These are phyloP conservation scores for Neurospora sp. DNA, from an alignment of 495 filamentous ascomycete species.

Conservation along the genomic window DNA sequence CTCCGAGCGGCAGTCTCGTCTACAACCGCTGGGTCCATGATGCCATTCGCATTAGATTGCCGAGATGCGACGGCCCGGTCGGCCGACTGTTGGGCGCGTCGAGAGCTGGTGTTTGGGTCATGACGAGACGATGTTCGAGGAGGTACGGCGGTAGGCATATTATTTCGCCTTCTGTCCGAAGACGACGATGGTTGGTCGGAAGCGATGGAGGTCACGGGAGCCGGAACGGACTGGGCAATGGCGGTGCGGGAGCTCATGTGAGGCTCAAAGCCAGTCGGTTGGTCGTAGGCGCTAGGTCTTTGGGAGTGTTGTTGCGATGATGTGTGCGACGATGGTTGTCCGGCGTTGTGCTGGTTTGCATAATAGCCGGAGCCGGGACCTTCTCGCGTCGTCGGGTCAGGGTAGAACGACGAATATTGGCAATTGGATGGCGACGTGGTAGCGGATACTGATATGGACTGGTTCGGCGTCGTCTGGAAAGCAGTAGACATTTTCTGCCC, in stretches of 20 bases:
- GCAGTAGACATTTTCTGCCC: slow-evolving; percentile 43
- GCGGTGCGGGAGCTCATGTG: slow-evolving; percentile 39
- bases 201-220: slow-evolving; percentile 33
- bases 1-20: slow-evolving; percentile 36
- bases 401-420: slow-evolving; percentile 29
- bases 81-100: slow-evolving; percentile 30
- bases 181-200: slow-evolving; percentile 34
- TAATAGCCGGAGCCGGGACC: slow-evolving; percentile 26
- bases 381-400: slow-evolving; percentile 31
- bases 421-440: slow-evolving; percentile 38
- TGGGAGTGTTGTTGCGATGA: slow-evolving; percentile 38
- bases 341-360: slow-evolving; percentile 30
- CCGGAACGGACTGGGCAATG: slow-evolving; percentile 32
- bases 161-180: slow-evolving; percentile 28
- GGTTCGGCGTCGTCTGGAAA: slow-evolving; percentile 44
- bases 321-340: slow-evolving; percentile 24
- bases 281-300: slow-evolving; percentile 44
- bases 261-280: slow-evolving; percentile 29
- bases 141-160: slow-evolving; percentile 42
- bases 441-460: slow-evolving; percentile 36
- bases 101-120: slow-evolving; percentile 31
- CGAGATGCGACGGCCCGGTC: slow-evolving; percentile 33
- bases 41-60: slow-evolving; percentile 24
- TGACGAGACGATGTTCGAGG: slow-evolving; percentile 53
- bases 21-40: slow-evolving; percentile 23